Evolutionary conservation across 495 filamentous ascomycete genomes (phyloP).

Genomic region (Ascodesmis nigricans): DNA sequence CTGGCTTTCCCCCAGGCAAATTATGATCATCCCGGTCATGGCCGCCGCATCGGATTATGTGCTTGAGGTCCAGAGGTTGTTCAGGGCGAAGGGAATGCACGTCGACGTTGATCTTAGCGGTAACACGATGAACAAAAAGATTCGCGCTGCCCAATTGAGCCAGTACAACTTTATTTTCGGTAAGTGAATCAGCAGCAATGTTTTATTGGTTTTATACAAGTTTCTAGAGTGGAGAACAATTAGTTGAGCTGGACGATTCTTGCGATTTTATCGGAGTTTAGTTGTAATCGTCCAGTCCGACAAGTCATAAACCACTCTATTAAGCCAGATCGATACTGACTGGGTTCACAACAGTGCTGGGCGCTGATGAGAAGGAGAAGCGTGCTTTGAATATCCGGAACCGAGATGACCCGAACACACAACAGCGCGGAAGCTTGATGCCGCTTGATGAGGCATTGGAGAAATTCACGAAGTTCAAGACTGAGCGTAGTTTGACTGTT

Average conservation of each 20-base stretch:
- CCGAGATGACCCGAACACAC: slow-evolving; percentile 64
- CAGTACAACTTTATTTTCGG: slow-evolving; percentile 87
- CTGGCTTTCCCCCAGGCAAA: slow-evolving; percentile 85
- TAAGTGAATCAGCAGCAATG: too few relatives aligned
- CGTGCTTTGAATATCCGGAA: slow-evolving; percentile 74
- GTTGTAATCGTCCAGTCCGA: too few relatives aligned
- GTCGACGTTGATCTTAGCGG: slow-evolving; percentile 72
- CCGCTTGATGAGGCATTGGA: slow-evolving; percentile 52
- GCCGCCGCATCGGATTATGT: slow-evolving; percentile 65
- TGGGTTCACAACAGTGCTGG: slow-evolving; percentile 38
- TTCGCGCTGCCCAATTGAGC: slow-evolving; percentile 61
- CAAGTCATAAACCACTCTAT: too few relatives aligned
- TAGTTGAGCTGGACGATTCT: background rate
- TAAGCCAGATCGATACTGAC: too few relatives aligned
- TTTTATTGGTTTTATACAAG: background rate
- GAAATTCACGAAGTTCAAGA: slow-evolving; percentile 48
- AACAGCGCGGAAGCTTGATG: slow-evolving; percentile 50
- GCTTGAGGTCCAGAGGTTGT: slow-evolving; percentile 47
- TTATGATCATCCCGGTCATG: slow-evolving; percentile 82
- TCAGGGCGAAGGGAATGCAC: slow-evolving; percentile 38
- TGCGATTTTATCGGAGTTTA: too few relatives aligned
- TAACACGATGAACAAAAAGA: slow-evolving; percentile 94
- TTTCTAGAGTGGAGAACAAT: background rate
- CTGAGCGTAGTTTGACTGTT: slow-evolving; percentile 28
- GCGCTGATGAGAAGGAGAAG: slow-evolving; percentile 54